A percentile compares a stretch with the other conserved stretches of the same genome.
Evolutionary conservation across 495 filamentous ascomycete species (phyloP).

Genomic region (Apiosordaria backusii): DNA sequence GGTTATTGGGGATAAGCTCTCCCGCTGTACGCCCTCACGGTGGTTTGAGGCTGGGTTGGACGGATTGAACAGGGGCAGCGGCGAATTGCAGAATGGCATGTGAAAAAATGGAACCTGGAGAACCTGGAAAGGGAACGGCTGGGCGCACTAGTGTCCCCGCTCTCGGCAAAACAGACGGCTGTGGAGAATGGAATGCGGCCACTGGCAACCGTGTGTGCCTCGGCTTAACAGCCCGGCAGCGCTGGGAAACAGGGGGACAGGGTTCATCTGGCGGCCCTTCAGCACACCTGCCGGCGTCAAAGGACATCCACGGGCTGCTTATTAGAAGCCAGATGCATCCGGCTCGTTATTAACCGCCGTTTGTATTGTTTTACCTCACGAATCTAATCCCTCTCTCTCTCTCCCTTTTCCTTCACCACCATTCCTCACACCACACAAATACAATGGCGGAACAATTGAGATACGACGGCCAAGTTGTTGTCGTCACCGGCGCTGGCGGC

Average conservation of each 20-base stretch:
- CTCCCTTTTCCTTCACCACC: conserved; percentile 11
- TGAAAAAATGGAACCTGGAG: conserved; percentile 5
- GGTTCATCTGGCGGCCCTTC: conserved; percentile 3
- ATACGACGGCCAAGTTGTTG: conserved; percentile 93
- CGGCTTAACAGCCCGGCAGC: conserved; percentile 25
- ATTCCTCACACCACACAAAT: conserved; percentile 23
- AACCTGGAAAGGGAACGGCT: conserved; percentile 5
- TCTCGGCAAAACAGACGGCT: conserved; percentile 25
- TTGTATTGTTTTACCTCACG: conserved; percentile 3
- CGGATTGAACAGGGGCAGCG: not conserved
- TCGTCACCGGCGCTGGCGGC: conserved; percentile 94
- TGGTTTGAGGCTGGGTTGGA: not conserved
- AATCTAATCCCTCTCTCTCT: conserved; percentile 1
- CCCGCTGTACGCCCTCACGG: not conserved
- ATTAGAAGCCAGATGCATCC: conserved; percentile 17
- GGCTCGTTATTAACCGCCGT: not conserved
- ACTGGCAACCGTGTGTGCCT: conserved; percentile 22
- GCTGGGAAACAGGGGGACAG: conserved; percentile 6
- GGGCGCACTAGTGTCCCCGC: conserved; percentile 15
- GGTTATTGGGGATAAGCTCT: not conserved
- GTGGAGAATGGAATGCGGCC: conserved; percentile 15
- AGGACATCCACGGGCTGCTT: not conserved
- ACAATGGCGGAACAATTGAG: conserved; percentile 74
- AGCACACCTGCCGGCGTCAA: conserved; percentile 22
- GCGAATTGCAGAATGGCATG: conserved; percentile 2